Evolutionary conservation across 2,329 filamentous ascomycete species (phyloP).

Genomic region (Exophiala spinifera): DNA sequence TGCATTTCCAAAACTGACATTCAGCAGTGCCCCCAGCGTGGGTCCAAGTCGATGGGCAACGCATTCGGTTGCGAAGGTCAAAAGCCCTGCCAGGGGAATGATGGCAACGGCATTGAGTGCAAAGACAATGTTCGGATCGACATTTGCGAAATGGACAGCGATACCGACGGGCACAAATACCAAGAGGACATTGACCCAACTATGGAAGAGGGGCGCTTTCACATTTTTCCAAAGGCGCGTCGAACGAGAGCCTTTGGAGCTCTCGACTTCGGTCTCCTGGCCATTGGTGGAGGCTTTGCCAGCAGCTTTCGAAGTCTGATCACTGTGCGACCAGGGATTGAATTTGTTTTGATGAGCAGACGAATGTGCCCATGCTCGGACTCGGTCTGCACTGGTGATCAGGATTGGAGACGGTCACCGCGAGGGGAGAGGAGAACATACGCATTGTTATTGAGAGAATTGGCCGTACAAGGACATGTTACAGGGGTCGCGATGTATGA

Average conservation of each 20-base stretch:
- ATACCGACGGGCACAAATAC: slow-evolving; percentile 78
- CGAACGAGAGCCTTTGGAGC: slow-evolving; percentile 15
- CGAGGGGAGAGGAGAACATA: neutral
- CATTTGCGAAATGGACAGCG: slow-evolving; percentile 62
- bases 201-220: slow-evolving; percentile 70
- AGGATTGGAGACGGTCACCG: neutral
- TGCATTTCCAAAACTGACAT: slow-evolving; percentile 87
- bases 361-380: slow-evolving; percentile 27
- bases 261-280: slow-evolving; percentile 8
- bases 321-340: slow-evolving; percentile 24
- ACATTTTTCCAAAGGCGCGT: slow-evolving; percentile 19
- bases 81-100: slow-evolving; percentile 79
- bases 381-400: slow-evolving; percentile 15
- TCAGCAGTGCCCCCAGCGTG: slow-evolving; percentile 80
- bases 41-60: slow-evolving; percentile 71
- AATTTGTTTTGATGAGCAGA: slow-evolving; percentile 26
- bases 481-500: too few species aligned
- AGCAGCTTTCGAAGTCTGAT: neutral
- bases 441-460: slow-evolving; percentile 15
- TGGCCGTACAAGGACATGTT: neutral
- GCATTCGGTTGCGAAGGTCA: slow-evolving; percentile 89
- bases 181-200: slow-evolving; percentile 82
- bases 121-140: slow-evolving; percentile 66
- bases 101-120: slow-evolving; percentile 92
- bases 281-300: slow-evolving; percentile 1